Conservation (phyloP, 2,329 filamentous ascomycete genomes). For the Aspergillus fijiensis region DNA sequence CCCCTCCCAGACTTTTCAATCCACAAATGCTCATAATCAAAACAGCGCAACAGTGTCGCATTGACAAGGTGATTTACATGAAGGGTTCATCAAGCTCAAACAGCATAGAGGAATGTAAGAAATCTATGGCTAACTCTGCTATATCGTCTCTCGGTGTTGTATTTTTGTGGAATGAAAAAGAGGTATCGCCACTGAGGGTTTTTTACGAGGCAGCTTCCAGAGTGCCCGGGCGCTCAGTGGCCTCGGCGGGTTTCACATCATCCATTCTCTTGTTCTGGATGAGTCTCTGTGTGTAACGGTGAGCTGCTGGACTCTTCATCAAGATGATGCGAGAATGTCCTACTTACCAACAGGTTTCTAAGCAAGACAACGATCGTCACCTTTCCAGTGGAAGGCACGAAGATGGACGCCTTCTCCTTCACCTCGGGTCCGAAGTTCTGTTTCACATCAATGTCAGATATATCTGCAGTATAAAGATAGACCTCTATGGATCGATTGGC, state of each 20-base stretch:
- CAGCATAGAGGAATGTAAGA: slow-evolving; percentile 2
- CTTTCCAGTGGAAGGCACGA: slow-evolving; percentile 95
- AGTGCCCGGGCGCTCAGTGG: slow-evolving; percentile 43
- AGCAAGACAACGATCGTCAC: slow-evolving; percentile 92
- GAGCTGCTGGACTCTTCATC: slow-evolving; percentile 12
- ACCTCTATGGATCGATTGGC: not conserved
- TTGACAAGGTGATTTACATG: not conserved
- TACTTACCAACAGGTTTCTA: slow-evolving; percentile 79
- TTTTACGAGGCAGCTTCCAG: slow-evolving; percentile 35
- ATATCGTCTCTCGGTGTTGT: slow-evolving; percentile 13
- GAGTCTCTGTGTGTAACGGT: slow-evolving; percentile 34
- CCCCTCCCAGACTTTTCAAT: not conserved
- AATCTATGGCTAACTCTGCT: slow-evolving; percentile 16
- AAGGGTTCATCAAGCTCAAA: not conserved
- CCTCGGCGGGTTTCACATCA: slow-evolving; percentile 41
- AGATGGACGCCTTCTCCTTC: slow-evolving; percentile 95
- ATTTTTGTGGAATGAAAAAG: not conserved
- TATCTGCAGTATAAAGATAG: not conserved
- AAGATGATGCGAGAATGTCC: not conserved
- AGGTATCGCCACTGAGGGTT: not conserved
- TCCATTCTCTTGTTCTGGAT: slow-evolving; percentile 45
- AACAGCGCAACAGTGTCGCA: not conserved
- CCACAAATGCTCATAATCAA: not conserved
- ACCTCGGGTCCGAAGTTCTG: slow-evolving; percentile 84
- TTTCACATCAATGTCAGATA: slow-evolving; percentile 5